Base-by-base conservation (phyloP, 148 eudicot genomes). In the Chenopodium formosanum region DNA sequence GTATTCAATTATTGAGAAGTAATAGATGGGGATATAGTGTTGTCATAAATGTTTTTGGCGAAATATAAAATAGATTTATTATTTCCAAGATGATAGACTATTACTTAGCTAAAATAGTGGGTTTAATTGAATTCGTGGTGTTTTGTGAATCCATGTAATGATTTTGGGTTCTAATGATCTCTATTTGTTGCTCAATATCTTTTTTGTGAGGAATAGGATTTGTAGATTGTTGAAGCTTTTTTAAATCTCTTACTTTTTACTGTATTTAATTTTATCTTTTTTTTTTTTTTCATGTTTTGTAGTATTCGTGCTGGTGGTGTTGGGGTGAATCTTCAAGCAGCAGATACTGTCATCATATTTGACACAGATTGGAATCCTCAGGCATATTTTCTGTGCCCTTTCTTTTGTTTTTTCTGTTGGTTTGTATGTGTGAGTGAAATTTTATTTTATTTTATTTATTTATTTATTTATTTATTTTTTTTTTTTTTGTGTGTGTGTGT, bases 341-440 rank as follows among this genome's bases (percentile, higher is more conserved):
- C 99, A 68, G 99, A 97, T 88, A 97, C 99, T 20, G 99, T 97
- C 75, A 97, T 97, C 87, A 94, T 97, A 79, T 97, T 97, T 83
- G 99, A 97, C 83, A 97, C 99, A 8, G 99, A 97, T 84, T 97
- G 99, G 99, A 97, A 97, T 88, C 99, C 99, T 70, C 99, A 97
- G 98, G 99, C 83, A 90, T 78, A 73, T 76, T 9, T 1, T 44
- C 66, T 77, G 11, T 27, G 66, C 63, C 25, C 9, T 37, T 44
- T 2, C 73, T 27, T 56, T 7, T 62, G 31, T 79, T 69, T 56
- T 37, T 40, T 40, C 6, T 6, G 44, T 40, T 40, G 44, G 23
- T 32, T 19, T 69, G 73, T 32, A 2, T 69, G 47, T 40, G 44
- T 6, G 7, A 4, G 7, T 17, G n/a, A 17, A 5, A 4, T 37